Evolutionary conservation across 1,284 basidiomycete species (phyloP).

Genomic region (Phenoliferia sp.): DNA sequence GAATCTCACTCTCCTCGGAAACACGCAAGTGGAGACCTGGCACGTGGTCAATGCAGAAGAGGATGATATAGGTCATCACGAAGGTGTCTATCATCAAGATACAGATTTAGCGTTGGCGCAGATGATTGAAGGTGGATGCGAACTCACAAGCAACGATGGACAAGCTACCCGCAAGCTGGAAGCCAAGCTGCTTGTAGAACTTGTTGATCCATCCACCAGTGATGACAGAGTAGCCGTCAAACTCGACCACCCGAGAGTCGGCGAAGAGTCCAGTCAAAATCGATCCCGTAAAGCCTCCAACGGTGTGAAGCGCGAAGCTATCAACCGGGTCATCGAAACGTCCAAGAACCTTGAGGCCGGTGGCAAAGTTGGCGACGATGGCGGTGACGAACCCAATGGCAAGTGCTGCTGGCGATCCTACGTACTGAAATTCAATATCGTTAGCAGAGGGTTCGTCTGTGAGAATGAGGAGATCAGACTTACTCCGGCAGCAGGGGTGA

Average conservation of each 20-base stretch:
- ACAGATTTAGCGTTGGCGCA: not conserved
- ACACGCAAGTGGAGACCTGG: conserved; percentile 75
- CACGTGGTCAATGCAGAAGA: conserved; percentile 89
- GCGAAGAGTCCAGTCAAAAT: conserved; percentile 52
- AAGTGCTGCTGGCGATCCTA: conserved; percentile 78
- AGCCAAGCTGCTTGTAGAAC: conserved; percentile 71
- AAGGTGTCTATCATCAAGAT: conserved; percentile 38
- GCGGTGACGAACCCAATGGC: conserved; percentile 79
- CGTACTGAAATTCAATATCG: conserved; percentile 40
- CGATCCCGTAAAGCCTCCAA: conserved; percentile 27
- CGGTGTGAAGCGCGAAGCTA: conserved; percentile 26
- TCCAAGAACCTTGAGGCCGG: conserved; percentile 3
- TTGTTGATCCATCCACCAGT: conserved; percentile 47
- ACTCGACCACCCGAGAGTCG: conserved; percentile 72
- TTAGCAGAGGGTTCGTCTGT: not conserved
- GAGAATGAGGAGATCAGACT: not conserved
- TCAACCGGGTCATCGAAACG: conserved; percentile 15
- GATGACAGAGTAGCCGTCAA: conserved; percentile 61
- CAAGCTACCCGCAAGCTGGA: conserved; percentile 65
- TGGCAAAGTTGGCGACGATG: conserved; percentile 57
- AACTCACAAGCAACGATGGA: conserved; percentile 58
- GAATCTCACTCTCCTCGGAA: conserved; percentile 77
- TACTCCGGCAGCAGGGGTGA: conserved; percentile 84
- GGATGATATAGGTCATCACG: conserved; percentile 58
- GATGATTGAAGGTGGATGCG: not conserved